Base-by-base conservation (phyloP, 495 filamentous ascomycete species). In the Choiromyces venosus region DNA sequence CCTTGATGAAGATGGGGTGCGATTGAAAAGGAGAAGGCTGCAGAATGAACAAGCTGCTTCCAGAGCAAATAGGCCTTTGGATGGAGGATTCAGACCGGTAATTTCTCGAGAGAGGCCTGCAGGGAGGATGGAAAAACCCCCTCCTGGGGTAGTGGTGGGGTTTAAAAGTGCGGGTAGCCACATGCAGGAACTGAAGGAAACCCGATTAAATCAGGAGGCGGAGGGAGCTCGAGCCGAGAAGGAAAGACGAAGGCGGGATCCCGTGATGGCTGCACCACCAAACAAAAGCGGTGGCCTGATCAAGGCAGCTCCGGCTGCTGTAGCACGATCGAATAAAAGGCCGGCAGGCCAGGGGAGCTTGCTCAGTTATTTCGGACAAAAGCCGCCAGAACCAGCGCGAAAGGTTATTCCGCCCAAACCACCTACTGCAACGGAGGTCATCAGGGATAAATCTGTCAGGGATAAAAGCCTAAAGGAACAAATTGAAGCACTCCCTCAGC, bases 321-420 rank as follows among this genome's bases (percentile, higher is more conserved):
- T 65, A 74, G 76, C 71, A 69, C 70, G 65, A 56, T 67, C 71
- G 33, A 75, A 69, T n/a, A 82, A 83, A 40, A 78, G 81, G 21
- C 67, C 81, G 10, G 79, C 79, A 67, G 82, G 83, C 1, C 86
- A 88, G 79, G 84, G 85, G 2, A 86, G 79, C 37, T 79, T 88
- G 37, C 81, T 81, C 25, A 82, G 72, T 44, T 87, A 87, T 75
- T 84, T 88, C 46, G 77, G 70, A 2, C 82, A 82, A 36, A 77
- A 74, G 39, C 67, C 67, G 9, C 64, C 77, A 21, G 61, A 68
- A 69, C 75, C 67, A 21, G 21, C 42, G 14, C 12, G 10, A 64
- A 35, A 78, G n/a, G 74, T 39, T 37, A 29, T 83, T 72, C 81
- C 80, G 9, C 71, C 78, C 16, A 84, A 83, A 16, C 84, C 84